Percentiles rank a stretch among this genome's conserved stretches.
phyloP scores from a whole-genome alignment of 73 alveolate genomes.

The Symbiodinium pilosum region DNA sequence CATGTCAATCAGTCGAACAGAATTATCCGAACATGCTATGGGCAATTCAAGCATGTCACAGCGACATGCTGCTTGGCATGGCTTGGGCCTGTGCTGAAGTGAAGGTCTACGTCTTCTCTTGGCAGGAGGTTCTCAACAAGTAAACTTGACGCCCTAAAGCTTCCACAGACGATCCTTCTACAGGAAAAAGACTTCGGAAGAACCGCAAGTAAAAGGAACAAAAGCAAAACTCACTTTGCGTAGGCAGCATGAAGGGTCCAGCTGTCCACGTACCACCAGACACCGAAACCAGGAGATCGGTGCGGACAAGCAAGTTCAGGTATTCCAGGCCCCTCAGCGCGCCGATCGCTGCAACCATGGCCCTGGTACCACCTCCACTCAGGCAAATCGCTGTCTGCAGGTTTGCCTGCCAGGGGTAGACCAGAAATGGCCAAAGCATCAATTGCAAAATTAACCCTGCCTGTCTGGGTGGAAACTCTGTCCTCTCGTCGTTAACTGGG shows the following conservation, averaged over 20 bases:
- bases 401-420: conserved; percentile 21
- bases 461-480: conserved; percentile 83
- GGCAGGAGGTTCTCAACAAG: too few species aligned
- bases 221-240: neutral
- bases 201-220: too few species aligned
- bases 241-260: conserved; percentile 68
- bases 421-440: neutral
- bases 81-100: too few species aligned
- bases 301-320: conserved; percentile 27
- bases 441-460: neutral
- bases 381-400: conserved; percentile 56
- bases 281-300: conserved; percentile 71
- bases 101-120: too few species aligned
- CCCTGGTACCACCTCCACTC: conserved; percentile 84
- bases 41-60: too few species aligned
- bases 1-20: too few species aligned
- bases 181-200: too few species aligned
- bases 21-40: too few species aligned
- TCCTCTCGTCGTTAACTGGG: conserved; percentile 46
- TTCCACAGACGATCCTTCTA: too few species aligned
- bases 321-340: conserved; percentile 66
- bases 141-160: too few species aligned
- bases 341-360: conserved; percentile 82
- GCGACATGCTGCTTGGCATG: too few species aligned
- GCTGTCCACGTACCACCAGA: conserved; percentile 81